Base-by-base conservation (phyloP, 202 grass and related monocot genomes). In the Cymbopogon flexuosus region DNA sequence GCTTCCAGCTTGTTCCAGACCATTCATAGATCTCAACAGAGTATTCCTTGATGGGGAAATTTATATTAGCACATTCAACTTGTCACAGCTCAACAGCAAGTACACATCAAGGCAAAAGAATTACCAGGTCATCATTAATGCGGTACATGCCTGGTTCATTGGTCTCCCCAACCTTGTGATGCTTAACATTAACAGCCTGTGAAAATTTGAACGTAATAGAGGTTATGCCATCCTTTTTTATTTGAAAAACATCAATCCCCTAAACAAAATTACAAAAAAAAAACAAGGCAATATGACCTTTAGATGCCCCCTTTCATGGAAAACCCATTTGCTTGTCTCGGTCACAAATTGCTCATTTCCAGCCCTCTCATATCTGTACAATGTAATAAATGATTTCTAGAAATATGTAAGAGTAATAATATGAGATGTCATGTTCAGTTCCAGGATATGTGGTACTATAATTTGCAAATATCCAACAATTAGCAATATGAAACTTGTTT, bases 41-140 rank as follows among this genome's bases (percentile, higher is more conserved):
- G 75, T 96, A 99, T 90, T 99, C 96, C 94, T 97, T 86, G 12
- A 81, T 8, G 52, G 23, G 27, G 79, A 79, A 4, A 77, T 73
- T 43, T 75, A 60, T 75, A 68, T 84, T 77, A 89, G 82, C 56
- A 15, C 11, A 46, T 77, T 65, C 59, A 81, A 70, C 27, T 65
- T 60, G 30, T 24, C 36, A 47, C 2, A 47, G 19, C 29, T 76
- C 18, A 56, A 49, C 76, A 27, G 27, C 27, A 8, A 18, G 30
- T 76, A 40, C 15, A 68, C 16, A 78, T 70, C 41, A 83, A 62
- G 85, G 61, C 24, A 83, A 85, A 80, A 60, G 2, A 78, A 33
- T 91, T 94, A 97, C 94, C 96, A 99, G 88, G 68, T 96, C 92
- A 93, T 99, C 96, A 87, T 96, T 99, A 59, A 99, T 88, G 21